These are phyloP conservation scores for Starmerella lactis-condensi DNA, from an alignment of 805 yeast species.

Conservation along the genomic window DNA sequence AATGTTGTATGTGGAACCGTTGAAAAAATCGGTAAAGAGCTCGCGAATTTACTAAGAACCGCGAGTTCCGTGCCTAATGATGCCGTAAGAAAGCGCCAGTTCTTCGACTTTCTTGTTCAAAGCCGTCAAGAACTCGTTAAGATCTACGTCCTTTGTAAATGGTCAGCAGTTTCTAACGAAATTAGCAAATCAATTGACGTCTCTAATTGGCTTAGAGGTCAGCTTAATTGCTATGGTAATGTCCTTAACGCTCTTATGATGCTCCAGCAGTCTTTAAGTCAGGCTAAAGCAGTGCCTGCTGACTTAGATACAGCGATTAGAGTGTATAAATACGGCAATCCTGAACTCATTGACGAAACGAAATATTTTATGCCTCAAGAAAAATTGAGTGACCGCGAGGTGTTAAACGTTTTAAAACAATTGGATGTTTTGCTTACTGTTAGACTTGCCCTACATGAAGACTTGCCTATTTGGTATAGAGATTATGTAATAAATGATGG, in stretches of 20 bases:
- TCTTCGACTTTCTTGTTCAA: conserved; percentile 49
- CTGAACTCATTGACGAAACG: conserved; percentile 39
- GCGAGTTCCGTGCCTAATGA: conserved; percentile 40
- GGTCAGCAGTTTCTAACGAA: conserved; percentile 62
- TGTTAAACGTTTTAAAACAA: conserved; percentile 43
- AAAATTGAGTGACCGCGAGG: conserved; percentile 35
- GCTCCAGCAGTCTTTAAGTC: conserved; percentile 52
- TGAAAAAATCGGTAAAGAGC: conserved; percentile 43
- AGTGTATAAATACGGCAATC: conserved; percentile 60
- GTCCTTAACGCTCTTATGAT: conserved; percentile 47
- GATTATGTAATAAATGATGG: conserved; percentile 59
- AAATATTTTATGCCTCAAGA: conserved; percentile 28
- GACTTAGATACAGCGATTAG: conserved; percentile 77
- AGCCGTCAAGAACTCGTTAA: conserved; percentile 71
- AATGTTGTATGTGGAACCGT: conserved; percentile 41
- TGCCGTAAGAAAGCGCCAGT: conserved; percentile 42
- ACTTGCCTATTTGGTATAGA: conserved; percentile 45
- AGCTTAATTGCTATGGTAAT: conserved; percentile 48
- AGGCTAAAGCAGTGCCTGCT: conserved; percentile 84
- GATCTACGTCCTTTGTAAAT: conserved; percentile 67
- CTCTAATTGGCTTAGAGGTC: conserved; percentile 70
- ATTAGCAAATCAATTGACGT: conserved; percentile 66
- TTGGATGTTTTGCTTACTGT: conserved; percentile 57
- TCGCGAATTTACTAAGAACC: conserved; percentile 42
- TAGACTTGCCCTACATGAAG: conserved; percentile 44